Evolutionary conservation across 352 stramenopile genomes (phyloP), one percentile per base, ranked within the genome.

Genomic region (Phytophthora fragariaefolia): DNA sequence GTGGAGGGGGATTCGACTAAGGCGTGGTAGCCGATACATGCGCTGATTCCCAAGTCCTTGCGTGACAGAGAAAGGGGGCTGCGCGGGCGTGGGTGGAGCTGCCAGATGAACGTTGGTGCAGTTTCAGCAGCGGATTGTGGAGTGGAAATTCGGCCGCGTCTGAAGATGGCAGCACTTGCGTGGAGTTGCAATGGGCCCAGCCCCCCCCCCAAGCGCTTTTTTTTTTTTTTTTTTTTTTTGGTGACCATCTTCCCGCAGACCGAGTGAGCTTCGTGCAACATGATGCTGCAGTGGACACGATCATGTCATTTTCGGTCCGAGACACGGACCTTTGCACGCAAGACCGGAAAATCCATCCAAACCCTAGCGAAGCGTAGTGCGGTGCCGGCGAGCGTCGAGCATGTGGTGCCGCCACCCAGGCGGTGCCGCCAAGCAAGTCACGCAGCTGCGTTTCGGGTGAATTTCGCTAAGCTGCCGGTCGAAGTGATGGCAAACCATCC

Each of bases 1-100:
- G 59, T 28, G 38, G 15, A 17, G 45, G 30, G 50, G 42, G 46
- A 60, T 62, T 75, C 68, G 68, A 75, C 53, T 75, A 71, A 75
- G 4, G 36, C 57, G 49, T 57, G n/a, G 63, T 56, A 71, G 52
- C 53, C 68, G 63, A 54, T 13, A 47, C n/a, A n/a, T n/a, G 4
- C 12, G n/a, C 52, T 70, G 49, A 69, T 57, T 64, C 36, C 2
- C 54, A 50, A 62, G 61, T 64, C 61, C n/a, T 58, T 7, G 53
- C 34, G 66, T 69, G 59, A 32, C 36, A 58, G 40, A 47, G 18
- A 47, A 26, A 17, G 40, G n/a, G n/a, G n/a, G n/a, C n/a, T n/a
- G n/a, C n/a, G n/a, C n/a, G n/a, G n/a, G n/a, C n/a, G n/a, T n/a
- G n/a, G n/a, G n/a, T n/a, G n/a, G n/a, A n/a, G n/a, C n/a, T n/a